Evolutionary conservation across 345 rosid genomes (phyloP).

Genomic region (Lepidium sativum): DNA sequence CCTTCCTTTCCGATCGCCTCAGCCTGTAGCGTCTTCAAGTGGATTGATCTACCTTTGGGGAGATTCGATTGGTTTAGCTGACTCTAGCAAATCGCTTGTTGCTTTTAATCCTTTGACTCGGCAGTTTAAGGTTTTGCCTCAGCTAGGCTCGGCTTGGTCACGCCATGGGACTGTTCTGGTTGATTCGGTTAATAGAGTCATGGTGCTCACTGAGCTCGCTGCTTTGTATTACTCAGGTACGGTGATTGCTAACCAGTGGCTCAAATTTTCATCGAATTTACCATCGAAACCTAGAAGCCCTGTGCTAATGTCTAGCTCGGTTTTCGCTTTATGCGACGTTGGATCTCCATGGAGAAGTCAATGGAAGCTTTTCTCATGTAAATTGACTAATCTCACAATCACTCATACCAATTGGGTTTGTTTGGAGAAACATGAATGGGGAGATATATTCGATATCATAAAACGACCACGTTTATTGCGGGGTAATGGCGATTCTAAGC

Average conservation of each 20-base stretch:
- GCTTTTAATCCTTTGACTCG: constrained; percentile 77
- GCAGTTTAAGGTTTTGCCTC: constrained; percentile 59
- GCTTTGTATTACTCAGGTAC: constrained; percentile 52
- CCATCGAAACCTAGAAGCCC: constrained; percentile 89
- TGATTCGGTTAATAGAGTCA: constrained; percentile 57
- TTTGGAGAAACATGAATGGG: constrained; percentile 77
- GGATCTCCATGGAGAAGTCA: constrained; percentile 90
- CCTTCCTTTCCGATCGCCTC: constrained; percentile 62
- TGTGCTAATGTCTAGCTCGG: constrained; percentile 48
- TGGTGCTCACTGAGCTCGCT: constrained; percentile 75
- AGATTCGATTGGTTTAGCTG: constrained; percentile 35
- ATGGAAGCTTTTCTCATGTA: constrained; percentile 73
- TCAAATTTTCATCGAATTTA: constrained; percentile 65
- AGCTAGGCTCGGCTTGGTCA: constrained; percentile 91
- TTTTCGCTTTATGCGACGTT: constrained; percentile 68
- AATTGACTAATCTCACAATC: constrained; percentile 23
- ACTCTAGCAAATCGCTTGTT: constrained; percentile 54
- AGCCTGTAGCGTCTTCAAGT: constrained; percentile 62
- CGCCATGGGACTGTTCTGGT: constrained; percentile 75
- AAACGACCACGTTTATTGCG: constrained; percentile 75
- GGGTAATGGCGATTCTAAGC: constrained; percentile 38
- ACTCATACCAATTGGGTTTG: constrained; percentile 59
- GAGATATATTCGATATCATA: constrained; percentile 66
- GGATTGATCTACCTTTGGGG: constrained; percentile 77
- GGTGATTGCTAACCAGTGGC: constrained; percentile 36